Evolutionary conservation across 2,329 filamentous ascomycete genomes (phyloP).

Genomic region (Neonectria punicea): DNA sequence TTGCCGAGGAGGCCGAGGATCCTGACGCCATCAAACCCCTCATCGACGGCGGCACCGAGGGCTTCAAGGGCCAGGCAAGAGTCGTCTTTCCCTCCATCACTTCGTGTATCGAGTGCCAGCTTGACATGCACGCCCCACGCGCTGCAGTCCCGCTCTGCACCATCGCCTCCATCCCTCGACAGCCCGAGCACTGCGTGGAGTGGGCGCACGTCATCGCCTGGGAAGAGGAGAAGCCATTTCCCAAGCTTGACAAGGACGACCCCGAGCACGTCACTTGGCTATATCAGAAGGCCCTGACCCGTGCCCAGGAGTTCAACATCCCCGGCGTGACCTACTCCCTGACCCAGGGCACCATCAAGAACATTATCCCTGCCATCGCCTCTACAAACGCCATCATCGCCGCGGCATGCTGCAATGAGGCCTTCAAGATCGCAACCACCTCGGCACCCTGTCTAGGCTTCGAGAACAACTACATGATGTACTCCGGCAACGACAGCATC

Average conservation of each 20-base stretch:
- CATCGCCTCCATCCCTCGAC: constrained; percentile 92
- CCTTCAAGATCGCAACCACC: constrained; percentile 89
- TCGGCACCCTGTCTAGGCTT: constrained; percentile 82
- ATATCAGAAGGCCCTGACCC: constrained; percentile 82
- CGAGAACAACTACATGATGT: constrained; percentile 98
- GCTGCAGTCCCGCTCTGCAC: constrained; percentile 97
- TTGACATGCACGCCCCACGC: constrained; percentile 98
- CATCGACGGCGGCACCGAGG: constrained; percentile 96
- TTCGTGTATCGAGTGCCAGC: constrained; percentile 96
- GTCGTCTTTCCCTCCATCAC: constrained; percentile 93
- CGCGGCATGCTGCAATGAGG: constrained; percentile 95
- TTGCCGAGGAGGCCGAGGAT: constrained; percentile 82
- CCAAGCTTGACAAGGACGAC: constrained; percentile 92
- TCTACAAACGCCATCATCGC: constrained; percentile 98
- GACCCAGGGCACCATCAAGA: constrained; percentile 98
- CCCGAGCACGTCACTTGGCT: constrained; percentile 98
- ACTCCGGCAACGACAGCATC: constrained; percentile 92
- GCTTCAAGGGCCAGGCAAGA: constrained; percentile 96
- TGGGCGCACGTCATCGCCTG: constrained; percentile 99
- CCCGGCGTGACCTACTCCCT: constrained; percentile 92
- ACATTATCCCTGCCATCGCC: constrained; percentile 98
- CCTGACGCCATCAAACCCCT: constrained; percentile 90
- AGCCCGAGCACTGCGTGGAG: constrained; percentile 98
- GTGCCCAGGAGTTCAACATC: constrained; percentile 90
- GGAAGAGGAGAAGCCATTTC: constrained; percentile 86